Base-by-base conservation (phyloP, 2,329 filamentous ascomycete genomes). In the Talaromyces sp. region DNA sequence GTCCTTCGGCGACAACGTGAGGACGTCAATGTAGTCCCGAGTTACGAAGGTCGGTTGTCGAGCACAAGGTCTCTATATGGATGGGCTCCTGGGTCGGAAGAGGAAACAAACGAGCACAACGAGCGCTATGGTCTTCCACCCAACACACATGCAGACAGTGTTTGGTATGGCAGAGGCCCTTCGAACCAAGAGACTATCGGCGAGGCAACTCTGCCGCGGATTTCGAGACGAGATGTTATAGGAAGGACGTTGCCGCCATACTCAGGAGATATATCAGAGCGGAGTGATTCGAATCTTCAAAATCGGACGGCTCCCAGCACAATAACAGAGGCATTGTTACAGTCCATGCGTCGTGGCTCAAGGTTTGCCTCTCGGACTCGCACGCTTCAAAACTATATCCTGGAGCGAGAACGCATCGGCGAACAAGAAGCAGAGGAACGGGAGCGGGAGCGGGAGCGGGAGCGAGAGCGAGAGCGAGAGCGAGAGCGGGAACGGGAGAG, bases 51-150 rank as follows among this genome's bases (percentile, higher is more conserved):
- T 65, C 80, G 81, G 56, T 76, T 81, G 9, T 81, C 84, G 19
- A 80, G 78, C 66, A 72, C 79, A 63, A 83, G 85, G 66, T 80
- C 76, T 59, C 73, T 86, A 51, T 86, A 87, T 71, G 84, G 85
- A 70, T 87, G 85, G 85, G 83, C 84, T 36, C 84, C 84, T 10
- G 77, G 77, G 9, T 74, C 76, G 36, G 74, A 76, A 57, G 70
- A 74, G 17, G 73, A 76, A 28, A 65, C 63, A 39, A 69, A 73
- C 17, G 71, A 72, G 47, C 22, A 36, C 32, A 10, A 44, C 30
- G 54, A 32, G 13, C 28, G 54, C 13, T 53, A 30, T 17, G 49
- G 19, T 1, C 25, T 53, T 53, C 25, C 27, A 17, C 8, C 19
- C 15, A 53, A 62, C 47, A 33, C 57, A 30, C 25, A 44, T 59